Conservation (phyloP, 2,329 filamentous ascomycete genomes). For the Ilyonectria mors-panacis region DNA sequence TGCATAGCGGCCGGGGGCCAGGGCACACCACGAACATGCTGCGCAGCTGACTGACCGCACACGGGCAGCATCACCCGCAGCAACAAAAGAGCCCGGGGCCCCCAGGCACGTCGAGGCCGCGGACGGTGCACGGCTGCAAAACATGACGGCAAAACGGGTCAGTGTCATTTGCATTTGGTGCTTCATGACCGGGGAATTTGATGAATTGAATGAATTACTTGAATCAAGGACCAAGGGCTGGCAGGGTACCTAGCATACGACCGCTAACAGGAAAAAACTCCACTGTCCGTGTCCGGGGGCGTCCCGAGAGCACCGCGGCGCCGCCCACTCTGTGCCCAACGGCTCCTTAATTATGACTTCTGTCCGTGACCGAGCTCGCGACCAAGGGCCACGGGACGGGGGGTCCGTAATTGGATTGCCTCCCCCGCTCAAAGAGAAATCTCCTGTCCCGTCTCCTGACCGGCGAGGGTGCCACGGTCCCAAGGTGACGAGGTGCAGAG, state of each 20-base stretch:
- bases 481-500: slow-evolving; percentile 10
- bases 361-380: slow-evolving; percentile 10
- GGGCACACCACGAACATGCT: background rate
- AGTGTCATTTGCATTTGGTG: background rate
- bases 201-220: slow-evolving; percentile 17
- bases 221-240: slow-evolving; percentile 4
- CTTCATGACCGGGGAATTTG: slow-evolving; percentile 17
- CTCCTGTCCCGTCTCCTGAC: slow-evolving; percentile 34
- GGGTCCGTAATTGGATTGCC: slow-evolving; percentile 24
- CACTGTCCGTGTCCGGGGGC: slow-evolving; percentile 24
- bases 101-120: background rate
- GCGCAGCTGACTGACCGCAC: background rate
- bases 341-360: slow-evolving; percentile 7
- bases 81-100: background rate
- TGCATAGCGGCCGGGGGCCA: background rate
- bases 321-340: slow-evolving; percentile 11
- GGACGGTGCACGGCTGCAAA: background rate
- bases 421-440: slow-evolving; percentile 11
- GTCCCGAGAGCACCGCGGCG: slow-evolving; percentile 18
- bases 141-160: background rate
- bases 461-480: slow-evolving; percentile 4
- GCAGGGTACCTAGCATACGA: background rate
- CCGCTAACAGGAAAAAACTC: slow-evolving; percentile 18
- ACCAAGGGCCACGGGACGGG: slow-evolving; percentile 18
- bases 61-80: slow-evolving; percentile 2